Evolutionary conservation across 2,329 filamentous ascomycete species (phyloP).

Genomic region (Nothomitra cinnamomea): DNA sequence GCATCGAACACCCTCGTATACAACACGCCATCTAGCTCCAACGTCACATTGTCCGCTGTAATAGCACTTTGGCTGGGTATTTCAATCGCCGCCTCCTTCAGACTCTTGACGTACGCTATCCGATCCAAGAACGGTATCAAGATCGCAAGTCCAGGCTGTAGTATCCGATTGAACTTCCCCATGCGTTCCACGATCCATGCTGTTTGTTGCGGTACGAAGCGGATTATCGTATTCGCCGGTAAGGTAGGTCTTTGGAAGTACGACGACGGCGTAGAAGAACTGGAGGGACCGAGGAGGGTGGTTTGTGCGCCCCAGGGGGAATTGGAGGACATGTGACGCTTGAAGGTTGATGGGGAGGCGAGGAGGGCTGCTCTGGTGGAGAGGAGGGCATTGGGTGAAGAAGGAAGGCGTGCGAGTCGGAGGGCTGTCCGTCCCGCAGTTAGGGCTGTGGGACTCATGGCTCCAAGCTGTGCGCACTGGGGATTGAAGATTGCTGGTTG

Average conservation of each 20-base stretch:
- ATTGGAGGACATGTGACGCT: background rate
- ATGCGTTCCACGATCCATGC: slow-evolving; percentile 99
- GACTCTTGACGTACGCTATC: slow-evolving; percentile 92
- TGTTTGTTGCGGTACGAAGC: slow-evolving; percentile 98
- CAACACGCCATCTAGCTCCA: slow-evolving; percentile 88
- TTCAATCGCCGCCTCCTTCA: slow-evolving; percentile 93
- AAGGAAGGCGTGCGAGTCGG: background rate
- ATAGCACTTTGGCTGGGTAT: slow-evolving; percentile 97
- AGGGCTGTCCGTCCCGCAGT: background rate
- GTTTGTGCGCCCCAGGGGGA: background rate
- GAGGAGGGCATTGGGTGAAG: background rate
- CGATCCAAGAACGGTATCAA: slow-evolving; percentile 82
- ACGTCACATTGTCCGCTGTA: slow-evolving; percentile 92
- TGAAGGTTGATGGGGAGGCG: slow-evolving; percentile 3
- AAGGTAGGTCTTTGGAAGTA: slow-evolving; percentile 60
- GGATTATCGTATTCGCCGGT: slow-evolving; percentile 84
- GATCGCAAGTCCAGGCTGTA: slow-evolving; percentile 80
- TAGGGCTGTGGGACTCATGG: background rate
- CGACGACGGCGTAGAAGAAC: slow-evolving; percentile 38
- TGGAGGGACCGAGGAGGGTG: background rate
- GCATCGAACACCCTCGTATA: slow-evolving; percentile 96
- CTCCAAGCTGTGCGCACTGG: background rate
- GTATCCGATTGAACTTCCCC: slow-evolving; percentile 89
- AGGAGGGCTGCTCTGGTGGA: slow-evolving; percentile 2
- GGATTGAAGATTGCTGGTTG: too few relatives aligned